phyloP scores from a whole-genome alignment of 768 basidiomycete genomes.

The Crucibulum laeve region DNA sequence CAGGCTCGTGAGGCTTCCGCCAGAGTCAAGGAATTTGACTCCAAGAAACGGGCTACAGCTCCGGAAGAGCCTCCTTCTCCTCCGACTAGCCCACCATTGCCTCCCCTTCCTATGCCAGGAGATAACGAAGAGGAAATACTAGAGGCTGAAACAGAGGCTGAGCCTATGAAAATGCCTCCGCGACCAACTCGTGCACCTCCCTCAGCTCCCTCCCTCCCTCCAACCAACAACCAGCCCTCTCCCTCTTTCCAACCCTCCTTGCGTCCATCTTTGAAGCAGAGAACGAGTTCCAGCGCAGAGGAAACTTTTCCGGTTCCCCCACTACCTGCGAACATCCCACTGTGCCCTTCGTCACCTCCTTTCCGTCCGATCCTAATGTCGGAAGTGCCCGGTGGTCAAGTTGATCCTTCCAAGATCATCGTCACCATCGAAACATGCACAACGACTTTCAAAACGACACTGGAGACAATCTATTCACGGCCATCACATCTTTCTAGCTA shows the following conservation, averaged over 20 bases:
- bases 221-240: no score
- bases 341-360: constrained; percentile 42
- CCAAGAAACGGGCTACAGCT: background rate
- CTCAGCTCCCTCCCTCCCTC: constrained; percentile 17
- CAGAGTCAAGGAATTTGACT: background rate
- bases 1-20: constrained; percentile 3
- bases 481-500: constrained; percentile 65
- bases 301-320: constrained; percentile 44
- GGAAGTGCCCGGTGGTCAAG: constrained; percentile 37
- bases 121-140: constrained; percentile 24
- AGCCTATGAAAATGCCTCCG: constrained; percentile 27
- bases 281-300: constrained; percentile 28
- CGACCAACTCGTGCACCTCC: constrained; percentile 28
- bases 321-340: constrained; percentile 39
- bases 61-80: constrained; percentile 20
- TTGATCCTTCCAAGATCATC: constrained; percentile 60
- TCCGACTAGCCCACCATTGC: constrained; percentile 49
- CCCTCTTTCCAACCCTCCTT: constrained; percentile 17
- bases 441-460: constrained; percentile 56
- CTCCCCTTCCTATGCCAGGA: constrained; percentile 42
- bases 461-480: constrained; percentile 63
- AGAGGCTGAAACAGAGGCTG: constrained; percentile 20
- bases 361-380: constrained; percentile 70
- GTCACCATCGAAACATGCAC: constrained; percentile 76
- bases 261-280: constrained; percentile 35